Base-by-base conservation (phyloP, 441 rosid genomes). In the Syzygium syzygioides region DNA sequence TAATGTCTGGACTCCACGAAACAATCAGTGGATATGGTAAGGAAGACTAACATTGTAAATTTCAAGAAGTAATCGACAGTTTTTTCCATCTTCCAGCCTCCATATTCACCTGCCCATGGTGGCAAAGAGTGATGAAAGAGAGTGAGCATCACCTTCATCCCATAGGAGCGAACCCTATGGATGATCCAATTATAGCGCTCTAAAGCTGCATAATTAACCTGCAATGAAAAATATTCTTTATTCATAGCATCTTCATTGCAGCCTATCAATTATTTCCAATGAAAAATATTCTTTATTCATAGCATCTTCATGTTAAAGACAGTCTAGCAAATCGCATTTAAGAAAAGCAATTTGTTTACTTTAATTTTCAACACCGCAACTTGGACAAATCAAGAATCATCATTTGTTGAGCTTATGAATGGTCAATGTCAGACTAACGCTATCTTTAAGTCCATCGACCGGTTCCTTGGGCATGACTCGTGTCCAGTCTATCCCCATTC, bases 81-180 rank as follows among this genome's bases (percentile, higher is more conserved):
- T 93, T 96, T 98, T 94, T 98, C 98, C 85, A 95, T 89, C 94
- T 97, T 98, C 98, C 99, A 96, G n/a, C 99, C 99, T 68, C 99
- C 99, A 91, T 96, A 98, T 76, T 94, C 99, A 92, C 97, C 95
- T 86, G 99, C 99, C 99, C 99, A 98, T 52, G 98, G 96, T 85
- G 99, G 99, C 92, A 98, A 90, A 50, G 99, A 97, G 91, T 98
- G 99, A 92, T 98, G 99, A 91, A 98, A 98, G 26, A 98, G 92
- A 55, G 99, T 98, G 87, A 96, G 94, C 99, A 98, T 98, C 93
- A 97, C 99, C 92, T 95, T 98, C 99, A 98, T 97, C 90, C 98
- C 99, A 89, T 93, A 93, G 85, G 94, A 93, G 85, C 90, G 98
- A 90, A 96, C 98, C 94, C 96, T 94, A 52, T 83, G 57, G 52